Percentiles rank a stretch among this genome's conserved stretches.
phyloP scores from a whole-genome alignment of 805 yeast species.

The Candida odintsovae region DNA sequence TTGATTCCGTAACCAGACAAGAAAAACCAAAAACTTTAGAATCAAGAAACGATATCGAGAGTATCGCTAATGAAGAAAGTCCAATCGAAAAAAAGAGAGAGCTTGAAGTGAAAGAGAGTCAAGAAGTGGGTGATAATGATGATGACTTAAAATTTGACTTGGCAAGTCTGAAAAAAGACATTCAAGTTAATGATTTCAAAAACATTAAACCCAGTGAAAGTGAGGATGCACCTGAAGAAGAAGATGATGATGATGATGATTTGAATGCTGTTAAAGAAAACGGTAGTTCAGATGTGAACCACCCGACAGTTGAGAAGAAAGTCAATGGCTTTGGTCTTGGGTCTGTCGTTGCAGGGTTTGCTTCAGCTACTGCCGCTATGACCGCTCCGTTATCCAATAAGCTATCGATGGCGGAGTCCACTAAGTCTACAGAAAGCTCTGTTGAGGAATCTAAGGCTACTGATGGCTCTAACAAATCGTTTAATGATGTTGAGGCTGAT shows the following conservation, averaged over 20 bases:
- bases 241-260: too few relatives aligned
- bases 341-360: not conserved
- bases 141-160: slow-evolving; percentile 2
- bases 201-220: not conserved
- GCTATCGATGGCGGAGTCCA: not conserved
- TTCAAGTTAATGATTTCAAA: slow-evolving; percentile 3
- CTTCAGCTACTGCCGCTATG: not conserved
- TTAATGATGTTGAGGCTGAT: not conserved
- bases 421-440: not conserved
- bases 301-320: not conserved
- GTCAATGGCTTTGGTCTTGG: not conserved
- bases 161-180: slow-evolving; percentile 6
- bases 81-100: not conserved
- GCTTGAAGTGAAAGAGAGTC: not conserved
- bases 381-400: not conserved
- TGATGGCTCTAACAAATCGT: not conserved
- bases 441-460: not conserved
- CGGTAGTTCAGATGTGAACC: too few relatives aligned
- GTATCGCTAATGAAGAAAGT: not conserved
- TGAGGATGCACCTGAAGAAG: not conserved
- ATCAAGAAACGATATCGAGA: not conserved
- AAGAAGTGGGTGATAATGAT: not conserved
- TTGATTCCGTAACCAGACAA: not conserved
- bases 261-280: too few relatives aligned
- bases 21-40: not conserved